Evolutionary conservation across 2,329 filamentous ascomycete species (phyloP), one percentile per base, ranked within the genome.

Genomic region (Pseudocercospora musae): DNA sequence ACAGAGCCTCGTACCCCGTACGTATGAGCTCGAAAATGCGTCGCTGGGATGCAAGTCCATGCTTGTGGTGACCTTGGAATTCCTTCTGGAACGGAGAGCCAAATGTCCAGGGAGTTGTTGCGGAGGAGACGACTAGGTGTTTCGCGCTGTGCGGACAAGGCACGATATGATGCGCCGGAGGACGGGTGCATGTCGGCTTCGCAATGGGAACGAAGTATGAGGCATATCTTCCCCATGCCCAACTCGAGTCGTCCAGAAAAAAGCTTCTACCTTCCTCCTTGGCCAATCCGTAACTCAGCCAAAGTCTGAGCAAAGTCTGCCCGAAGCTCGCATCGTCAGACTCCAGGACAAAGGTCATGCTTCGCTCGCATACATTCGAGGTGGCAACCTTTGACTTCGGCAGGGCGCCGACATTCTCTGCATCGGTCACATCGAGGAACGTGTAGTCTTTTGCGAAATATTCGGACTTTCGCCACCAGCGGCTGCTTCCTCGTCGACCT

Each of bases 221-320:
- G 0, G 82, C 83, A 72, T 91, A 96, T 57, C 83, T 81, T 9
- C 92, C 92, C 70, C 95, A 95, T 1, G 89, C 87, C 84, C 92
- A 96, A 67, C 88, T 83, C 6, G 89, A 86, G 76, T 96, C 92
- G 70, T 96, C 91, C 65, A 96, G 81, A 78, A 96, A 96, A 76
- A 96, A 96, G 0, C 86, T 82, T 23, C 91, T 82, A 13, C 85
- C 85, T 73, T 96, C 89, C 62, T 87, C 84, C 72, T 88, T 82
- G 1, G 92, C 91, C 58, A 96, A 78, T 3, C 90, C 90, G 73
- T 95, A 96, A 25, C 91, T 88, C 70, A 89, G 89, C 91, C 92
- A 96, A 60, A 96, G 74, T 71, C 88, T 84, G 83, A 96, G 87
- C 62, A 96, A 76, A 1, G 89, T 87, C 66, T 86, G 87, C 5